Conservation (phyloP, 257 asterid genomes). For the Plectranthus barbatus region DNA sequence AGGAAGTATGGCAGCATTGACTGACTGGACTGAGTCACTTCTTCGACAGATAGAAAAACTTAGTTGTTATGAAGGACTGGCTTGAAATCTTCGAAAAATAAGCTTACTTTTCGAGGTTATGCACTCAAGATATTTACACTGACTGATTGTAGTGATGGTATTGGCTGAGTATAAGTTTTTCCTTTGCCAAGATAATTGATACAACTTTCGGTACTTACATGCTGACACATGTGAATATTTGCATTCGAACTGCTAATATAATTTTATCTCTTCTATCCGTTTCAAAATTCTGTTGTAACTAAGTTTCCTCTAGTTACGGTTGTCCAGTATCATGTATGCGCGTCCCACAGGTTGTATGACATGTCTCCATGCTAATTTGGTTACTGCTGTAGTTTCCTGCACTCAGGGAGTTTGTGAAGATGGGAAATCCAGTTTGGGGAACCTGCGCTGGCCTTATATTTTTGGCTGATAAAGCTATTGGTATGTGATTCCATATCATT, state of each 20-base stretch:
- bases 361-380: constrained; percentile 1
- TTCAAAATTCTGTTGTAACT: background rate
- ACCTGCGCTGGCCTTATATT: constrained; percentile 98
- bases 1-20: background rate
- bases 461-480: constrained; percentile 80
- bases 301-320: background rate
- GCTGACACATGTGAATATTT: background rate
- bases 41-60: too few species aligned
- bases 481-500: constrained; percentile 25
- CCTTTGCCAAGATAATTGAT: background rate
- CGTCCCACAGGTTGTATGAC: background rate
- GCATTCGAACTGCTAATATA: background rate
- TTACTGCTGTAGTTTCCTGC: constrained; percentile 81
- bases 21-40: background rate
- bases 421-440: constrained; percentile 99
- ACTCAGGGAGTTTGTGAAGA: constrained; percentile 76
- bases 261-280: background rate
- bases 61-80: background rate
- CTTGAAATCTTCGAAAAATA: background rate
- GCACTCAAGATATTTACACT: background rate
- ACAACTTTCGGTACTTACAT: background rate
- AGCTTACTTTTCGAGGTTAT: background rate
- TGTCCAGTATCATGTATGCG: background rate
- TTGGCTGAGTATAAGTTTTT: background rate
- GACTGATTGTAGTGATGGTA: background rate